phyloP scores from a whole-genome alignment of 441 rosid species.

The Croton laevigatus region DNA sequence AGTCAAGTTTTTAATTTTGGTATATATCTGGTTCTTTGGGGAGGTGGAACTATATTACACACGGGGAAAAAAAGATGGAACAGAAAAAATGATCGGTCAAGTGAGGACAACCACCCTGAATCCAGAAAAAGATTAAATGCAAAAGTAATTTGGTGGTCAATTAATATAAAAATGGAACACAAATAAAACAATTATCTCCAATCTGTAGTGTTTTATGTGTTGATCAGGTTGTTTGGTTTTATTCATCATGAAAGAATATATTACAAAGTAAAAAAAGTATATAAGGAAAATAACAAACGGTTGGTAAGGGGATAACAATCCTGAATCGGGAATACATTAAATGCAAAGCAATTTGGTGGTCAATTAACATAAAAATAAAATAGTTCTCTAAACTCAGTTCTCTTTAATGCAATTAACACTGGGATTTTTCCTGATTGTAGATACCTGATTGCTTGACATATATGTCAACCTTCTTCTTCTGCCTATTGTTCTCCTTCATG shows the following conservation, averaged over 20 bases:
- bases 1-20: background rate
- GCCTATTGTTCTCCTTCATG: conserved; percentile 48
- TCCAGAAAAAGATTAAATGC: background rate
- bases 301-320: background rate
- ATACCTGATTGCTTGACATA: conserved; percentile 55
- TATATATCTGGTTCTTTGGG: background rate
- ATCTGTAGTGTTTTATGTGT: too few species aligned
- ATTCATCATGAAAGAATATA: background rate
- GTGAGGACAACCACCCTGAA: background rate
- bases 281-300: background rate
- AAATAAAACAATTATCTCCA: too few species aligned
- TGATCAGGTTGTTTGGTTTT: too few species aligned
- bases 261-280: background rate
- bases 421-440: conserved; percentile 31
- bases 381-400: background rate
- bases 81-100: background rate
- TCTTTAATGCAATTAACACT: background rate
- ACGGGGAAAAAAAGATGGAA: background rate
- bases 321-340: background rate
- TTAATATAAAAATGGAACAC: background rate
- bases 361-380: background rate
- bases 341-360: background rate
- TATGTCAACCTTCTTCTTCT: conserved; percentile 51
- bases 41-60: background rate
- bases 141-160: background rate